Base-by-base conservation (phyloP, 257 asterid genomes). In the Solanum chmielewskii region DNA sequence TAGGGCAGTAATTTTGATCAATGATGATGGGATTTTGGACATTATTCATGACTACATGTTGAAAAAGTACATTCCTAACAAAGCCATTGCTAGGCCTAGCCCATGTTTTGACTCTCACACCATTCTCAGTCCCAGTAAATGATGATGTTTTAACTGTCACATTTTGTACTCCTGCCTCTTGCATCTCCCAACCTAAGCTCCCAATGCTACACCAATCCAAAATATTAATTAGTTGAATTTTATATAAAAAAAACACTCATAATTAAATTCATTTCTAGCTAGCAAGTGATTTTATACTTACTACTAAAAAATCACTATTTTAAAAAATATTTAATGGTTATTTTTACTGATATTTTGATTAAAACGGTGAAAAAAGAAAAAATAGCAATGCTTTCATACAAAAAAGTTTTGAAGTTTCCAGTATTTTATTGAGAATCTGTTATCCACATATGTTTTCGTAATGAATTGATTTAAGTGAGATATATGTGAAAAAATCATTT, bases 1-100 rank as follows among this genome's bases (percentile, higher is more conserved):
- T 35, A 11, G 95, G 95, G 88, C 96, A 94, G 83, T 94, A 94
- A 85, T 94, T 89, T 68, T 94, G 96, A 91, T 94, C 96, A 21
- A 94, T 93, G 1, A 94, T 88, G 13, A 94, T 93, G 29, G 98
- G 95, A 84, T 94, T 94, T 39, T 90, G 87, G 82, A 93, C 96
- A 88, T 93, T 88, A 56, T 76, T 83, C 97, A 94, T 94, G 4
- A 66, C 87, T 62, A 88, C 92, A 90, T 91, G 91, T 84, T 93
- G 92, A 60, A 94, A 94, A 2, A 91, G 8, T 11, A 94, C 89
- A 87, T 89, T 85, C 80, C 76, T 89, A 14, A 90, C 93, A 60
- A 92, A 94, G 12, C 95, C 97, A 82, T 88, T 90, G 91, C 97
- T 94, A 59, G 94, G 93, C 87, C 92, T 92, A 1, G 90, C 96